These are phyloP conservation scores for Suillus lakei DNA, from an alignment of 768 basidiomycete genomes.

Conservation along the genomic window DNA sequence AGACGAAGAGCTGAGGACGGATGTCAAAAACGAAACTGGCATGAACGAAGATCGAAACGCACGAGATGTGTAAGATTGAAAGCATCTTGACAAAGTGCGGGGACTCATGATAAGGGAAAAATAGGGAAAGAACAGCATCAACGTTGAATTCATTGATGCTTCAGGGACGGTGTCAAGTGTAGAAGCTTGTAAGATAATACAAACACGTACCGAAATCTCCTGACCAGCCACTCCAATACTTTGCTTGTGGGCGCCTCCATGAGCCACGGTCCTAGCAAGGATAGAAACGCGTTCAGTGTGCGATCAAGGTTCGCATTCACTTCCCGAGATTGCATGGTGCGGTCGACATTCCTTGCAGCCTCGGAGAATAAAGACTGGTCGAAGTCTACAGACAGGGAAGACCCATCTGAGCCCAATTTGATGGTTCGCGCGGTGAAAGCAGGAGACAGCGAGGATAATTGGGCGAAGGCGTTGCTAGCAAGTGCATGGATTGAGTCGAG, in stretches of 20 bases:
- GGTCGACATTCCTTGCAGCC: slow-evolving; percentile 70
- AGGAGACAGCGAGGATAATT: slow-evolving; percentile 67
- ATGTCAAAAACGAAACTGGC: slow-evolving; percentile 8
- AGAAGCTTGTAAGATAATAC: neutral
- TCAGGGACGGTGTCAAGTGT: slow-evolving; percentile 8
- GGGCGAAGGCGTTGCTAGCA: slow-evolving; percentile 76
- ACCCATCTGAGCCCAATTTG: slow-evolving; percentile 19
- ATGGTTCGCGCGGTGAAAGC: slow-evolving; percentile 39
- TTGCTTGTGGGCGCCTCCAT: slow-evolving; percentile 82
- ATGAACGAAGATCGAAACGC: slow-evolving; percentile 24
- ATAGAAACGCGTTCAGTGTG: slow-evolving; percentile 64
- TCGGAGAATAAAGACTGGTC: slow-evolving; percentile 84
- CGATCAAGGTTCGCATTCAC: slow-evolving; percentile 67
- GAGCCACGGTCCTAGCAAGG: slow-evolving; percentile 78
- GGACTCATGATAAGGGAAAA: slow-evolving; percentile 94
- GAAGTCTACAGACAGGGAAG: slow-evolving; percentile 42
- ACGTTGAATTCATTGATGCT: slow-evolving; percentile 96
- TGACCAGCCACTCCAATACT: slow-evolving; percentile 92
- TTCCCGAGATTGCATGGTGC: slow-evolving; percentile 73
- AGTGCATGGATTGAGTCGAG: slow-evolving; percentile 85
- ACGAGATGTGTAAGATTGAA: slow-evolving; percentile 82
- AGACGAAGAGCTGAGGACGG: slow-evolving; percentile 54
- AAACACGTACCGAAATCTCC: slow-evolving; percentile 78
- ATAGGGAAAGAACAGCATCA: slow-evolving; percentile 73
- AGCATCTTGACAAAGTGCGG: slow-evolving; percentile 94